phyloP scores from a whole-genome alignment of 1,139 yeast genomes.

The Yarrowia galli region DNA sequence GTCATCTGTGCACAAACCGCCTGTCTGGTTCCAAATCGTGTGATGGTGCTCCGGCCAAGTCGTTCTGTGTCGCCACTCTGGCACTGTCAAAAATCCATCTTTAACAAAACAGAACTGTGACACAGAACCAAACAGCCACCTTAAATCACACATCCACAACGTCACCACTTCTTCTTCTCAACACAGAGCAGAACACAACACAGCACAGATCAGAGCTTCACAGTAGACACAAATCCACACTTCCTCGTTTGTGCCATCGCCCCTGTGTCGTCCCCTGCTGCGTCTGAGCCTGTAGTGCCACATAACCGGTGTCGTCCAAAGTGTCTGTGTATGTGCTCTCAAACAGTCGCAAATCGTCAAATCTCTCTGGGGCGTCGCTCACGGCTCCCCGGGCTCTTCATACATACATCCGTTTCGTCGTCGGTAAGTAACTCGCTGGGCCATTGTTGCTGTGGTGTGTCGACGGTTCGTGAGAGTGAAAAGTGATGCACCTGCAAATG shows the following conservation, averaged over 20 bases:
- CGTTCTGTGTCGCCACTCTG: background rate
- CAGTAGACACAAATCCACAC: no score
- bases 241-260: background rate
- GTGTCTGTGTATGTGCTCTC: background rate
- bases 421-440: conserved; percentile 83
- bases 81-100: background rate
- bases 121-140: background rate
- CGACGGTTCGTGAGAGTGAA: conserved; percentile 39
- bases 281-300: background rate
- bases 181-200: background rate
- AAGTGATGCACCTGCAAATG: conserved; percentile 33
- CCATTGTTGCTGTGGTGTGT: conserved; percentile 56
- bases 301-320: background rate
- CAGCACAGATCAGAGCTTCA: no score
- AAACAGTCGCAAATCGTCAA: conserved; percentile 1
- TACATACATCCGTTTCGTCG: conserved; percentile 80
- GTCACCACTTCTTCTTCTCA: background rate
- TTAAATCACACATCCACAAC: background rate
- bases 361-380: background rate
- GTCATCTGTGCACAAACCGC: no score
- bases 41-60: background rate
- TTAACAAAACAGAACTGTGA: background rate
- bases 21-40: background rate
- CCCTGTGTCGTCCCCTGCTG: background rate
- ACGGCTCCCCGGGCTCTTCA: conserved; percentile 2